Conservation (phyloP, 2,329 filamentous ascomycete genomes). For the Triangularia setosa region DNA sequence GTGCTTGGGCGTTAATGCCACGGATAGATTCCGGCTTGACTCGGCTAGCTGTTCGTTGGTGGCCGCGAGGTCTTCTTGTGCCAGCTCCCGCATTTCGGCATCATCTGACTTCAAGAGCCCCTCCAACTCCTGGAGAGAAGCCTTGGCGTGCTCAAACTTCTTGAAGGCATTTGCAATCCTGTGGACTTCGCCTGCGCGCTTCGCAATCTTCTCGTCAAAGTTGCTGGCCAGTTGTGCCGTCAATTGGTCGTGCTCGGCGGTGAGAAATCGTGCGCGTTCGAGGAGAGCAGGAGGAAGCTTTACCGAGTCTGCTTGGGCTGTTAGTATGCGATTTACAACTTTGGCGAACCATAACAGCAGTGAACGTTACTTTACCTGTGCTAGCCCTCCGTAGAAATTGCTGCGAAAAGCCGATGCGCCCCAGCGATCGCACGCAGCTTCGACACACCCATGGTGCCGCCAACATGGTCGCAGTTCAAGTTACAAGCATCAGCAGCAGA, state of each 20-base stretch:
- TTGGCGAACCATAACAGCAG: not conserved
- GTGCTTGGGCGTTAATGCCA: constrained; percentile 77
- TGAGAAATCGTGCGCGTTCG: constrained; percentile 54
- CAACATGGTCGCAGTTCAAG: constrained; percentile 31
- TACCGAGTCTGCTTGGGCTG: constrained; percentile 25
- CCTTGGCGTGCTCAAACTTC: constrained; percentile 54
- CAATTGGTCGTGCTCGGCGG: constrained; percentile 56
- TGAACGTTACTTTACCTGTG: constrained; percentile 41
- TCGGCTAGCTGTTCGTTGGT: constrained; percentile 59
- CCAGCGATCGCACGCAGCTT: constrained; percentile 41
- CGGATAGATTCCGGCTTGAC: constrained; percentile 66
- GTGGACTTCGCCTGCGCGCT: constrained; percentile 58
- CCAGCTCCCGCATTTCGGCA: constrained; percentile 70
- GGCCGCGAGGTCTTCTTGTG: constrained; percentile 73
- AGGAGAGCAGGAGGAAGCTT: constrained; percentile 53
- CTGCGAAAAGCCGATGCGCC: constrained; percentile 29
- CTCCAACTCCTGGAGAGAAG: constrained; percentile 51
- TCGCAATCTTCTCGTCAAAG: constrained; percentile 56
- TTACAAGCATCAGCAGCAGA: not conserved
- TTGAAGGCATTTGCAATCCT: constrained; percentile 54
- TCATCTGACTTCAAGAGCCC: constrained; percentile 50
- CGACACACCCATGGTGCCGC: constrained; percentile 51
- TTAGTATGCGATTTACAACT: not conserved
- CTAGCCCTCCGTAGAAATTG: constrained; percentile 41
- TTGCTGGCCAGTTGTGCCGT: constrained; percentile 45